phyloP scores from a whole-genome alignment of 768 basidiomycete genomes.

The Leccinum longicurvipes region DNA sequence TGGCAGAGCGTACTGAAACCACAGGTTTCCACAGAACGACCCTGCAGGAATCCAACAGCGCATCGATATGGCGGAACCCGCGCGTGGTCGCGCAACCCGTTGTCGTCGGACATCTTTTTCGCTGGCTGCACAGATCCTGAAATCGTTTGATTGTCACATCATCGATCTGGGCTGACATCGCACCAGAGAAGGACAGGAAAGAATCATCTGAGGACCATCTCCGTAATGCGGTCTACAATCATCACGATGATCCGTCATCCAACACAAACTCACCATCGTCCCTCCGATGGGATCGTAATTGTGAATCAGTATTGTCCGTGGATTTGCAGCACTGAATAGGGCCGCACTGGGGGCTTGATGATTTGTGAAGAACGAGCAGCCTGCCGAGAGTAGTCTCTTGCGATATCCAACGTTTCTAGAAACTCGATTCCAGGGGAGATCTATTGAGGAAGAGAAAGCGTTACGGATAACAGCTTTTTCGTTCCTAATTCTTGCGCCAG shows the following conservation, averaged over 20 bases:
- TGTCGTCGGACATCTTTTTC: conserved; percentile 5
- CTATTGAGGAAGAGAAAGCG: conserved; percentile 8
- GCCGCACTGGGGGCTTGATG: conserved; percentile 19
- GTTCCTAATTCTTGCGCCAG: conserved; percentile 1
- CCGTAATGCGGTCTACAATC: neutral
- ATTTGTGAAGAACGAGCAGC: conserved; percentile 18
- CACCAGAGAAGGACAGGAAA: conserved; percentile 3
- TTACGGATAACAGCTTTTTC: conserved; percentile 6
- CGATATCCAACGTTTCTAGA: conserved; percentile 17
- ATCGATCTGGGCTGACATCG: neutral
- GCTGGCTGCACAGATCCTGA: conserved; percentile 1
- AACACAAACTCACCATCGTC: neutral
- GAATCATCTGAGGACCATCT: conserved; percentile 5
- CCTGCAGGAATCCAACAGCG: conserved; percentile 14
- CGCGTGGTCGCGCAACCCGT: conserved; percentile 12
- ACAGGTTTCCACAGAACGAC: conserved; percentile 11
- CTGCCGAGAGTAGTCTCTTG: conserved; percentile 18
- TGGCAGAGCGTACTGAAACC: conserved; percentile 2
- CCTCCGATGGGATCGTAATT: conserved; percentile 10
- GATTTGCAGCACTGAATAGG: conserved; percentile 12
- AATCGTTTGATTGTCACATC: neutral
- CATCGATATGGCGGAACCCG: conserved; percentile 14
- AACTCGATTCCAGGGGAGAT: conserved; percentile 5
- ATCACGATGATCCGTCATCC: neutral
- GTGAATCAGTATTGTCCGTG: conserved; percentile 9